Evolutionary conservation across 2,329 filamentous ascomycete genomes (phyloP).

Genomic region (Epichloe gansuensis): DNA sequence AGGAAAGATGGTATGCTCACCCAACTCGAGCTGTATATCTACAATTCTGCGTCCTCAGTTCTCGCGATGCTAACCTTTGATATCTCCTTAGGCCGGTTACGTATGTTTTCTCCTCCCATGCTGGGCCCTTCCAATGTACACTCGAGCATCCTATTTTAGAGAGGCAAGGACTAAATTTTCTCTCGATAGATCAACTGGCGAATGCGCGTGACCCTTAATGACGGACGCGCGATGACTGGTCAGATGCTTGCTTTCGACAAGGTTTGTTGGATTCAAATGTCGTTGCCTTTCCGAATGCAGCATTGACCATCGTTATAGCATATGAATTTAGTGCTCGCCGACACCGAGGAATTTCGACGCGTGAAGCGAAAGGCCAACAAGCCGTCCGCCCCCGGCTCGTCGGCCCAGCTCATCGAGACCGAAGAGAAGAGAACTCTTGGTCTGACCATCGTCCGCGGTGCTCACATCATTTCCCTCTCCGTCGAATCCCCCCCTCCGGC

Average conservation of each 20-base stretch:
- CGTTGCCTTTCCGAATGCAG: not conserved
- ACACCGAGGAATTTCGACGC: slow-evolving; percentile 94
- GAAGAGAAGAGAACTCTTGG: slow-evolving; percentile 98
- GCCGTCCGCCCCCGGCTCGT: slow-evolving; percentile 47
- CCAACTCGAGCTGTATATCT: slow-evolving; percentile 25
- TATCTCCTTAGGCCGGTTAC: slow-evolving; percentile 50
- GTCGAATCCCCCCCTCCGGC: slow-evolving; percentile 98
- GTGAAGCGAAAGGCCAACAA: slow-evolving; percentile 77
- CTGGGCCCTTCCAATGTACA: not conserved
- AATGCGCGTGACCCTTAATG: slow-evolving; percentile 92
- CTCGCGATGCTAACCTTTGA: slow-evolving; percentile 49
- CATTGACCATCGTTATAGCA: slow-evolving; percentile 45
- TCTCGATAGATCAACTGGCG: slow-evolving; percentile 83
- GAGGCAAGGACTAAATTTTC: slow-evolving; percentile 3
- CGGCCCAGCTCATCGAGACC: slow-evolving; percentile 60
- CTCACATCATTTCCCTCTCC: slow-evolving; percentile 86
- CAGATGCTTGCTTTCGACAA: slow-evolving; percentile 99
- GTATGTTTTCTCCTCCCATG: slow-evolving; percentile 35
- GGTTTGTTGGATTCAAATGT: slow-evolving; percentile 33
- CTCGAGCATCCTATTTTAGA: slow-evolving; percentile 16
- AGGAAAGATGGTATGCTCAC: slow-evolving; percentile 86
- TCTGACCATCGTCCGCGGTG: slow-evolving; percentile 85
- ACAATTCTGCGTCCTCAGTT: slow-evolving; percentile 6
- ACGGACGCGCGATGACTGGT: slow-evolving; percentile 90
- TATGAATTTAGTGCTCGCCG: slow-evolving; percentile 98